Evolutionary conservation across 1,284 basidiomycete species (phyloP).

Genomic region (Cryptococcus sp.): DNA sequence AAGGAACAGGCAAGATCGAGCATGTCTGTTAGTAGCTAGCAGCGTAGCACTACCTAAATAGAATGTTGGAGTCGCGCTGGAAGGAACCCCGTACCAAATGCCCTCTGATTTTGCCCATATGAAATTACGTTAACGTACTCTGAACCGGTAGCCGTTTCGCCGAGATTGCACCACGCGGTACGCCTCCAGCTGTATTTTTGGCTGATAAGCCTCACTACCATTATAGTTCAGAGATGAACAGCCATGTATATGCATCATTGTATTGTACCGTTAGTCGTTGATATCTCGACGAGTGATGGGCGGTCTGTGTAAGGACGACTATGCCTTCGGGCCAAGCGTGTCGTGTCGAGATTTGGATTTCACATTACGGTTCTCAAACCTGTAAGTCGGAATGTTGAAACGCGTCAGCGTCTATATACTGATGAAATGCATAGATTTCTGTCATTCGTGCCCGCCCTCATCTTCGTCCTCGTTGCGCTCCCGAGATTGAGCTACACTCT

Average conservation of each 20-base stretch:
- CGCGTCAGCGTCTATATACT: too few species aligned
- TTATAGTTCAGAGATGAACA: too few species aligned
- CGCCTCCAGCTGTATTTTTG: too few species aligned
- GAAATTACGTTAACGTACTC: too few species aligned
- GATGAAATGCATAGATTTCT: constrained; percentile 14
- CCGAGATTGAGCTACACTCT: neutral
- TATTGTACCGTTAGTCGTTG: too few species aligned
- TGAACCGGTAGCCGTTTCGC: too few species aligned
- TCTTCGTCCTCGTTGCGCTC: constrained; percentile 6
- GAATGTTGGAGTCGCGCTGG: too few species aligned
- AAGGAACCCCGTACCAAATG: too few species aligned
- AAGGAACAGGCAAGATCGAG: constrained; percentile 54
- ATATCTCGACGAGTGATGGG: neutral
- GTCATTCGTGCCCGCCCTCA: constrained; percentile 9
- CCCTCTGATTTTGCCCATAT: too few species aligned
- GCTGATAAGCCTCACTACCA: too few species aligned
- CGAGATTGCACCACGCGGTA: too few species aligned
- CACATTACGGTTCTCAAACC: constrained; percentile 15
- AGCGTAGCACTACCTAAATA: neutral
- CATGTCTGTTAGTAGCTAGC: constrained; percentile 70
- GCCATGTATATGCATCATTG: too few species aligned
- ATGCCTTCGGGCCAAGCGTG: constrained; percentile 11
- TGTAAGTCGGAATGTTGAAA: constrained; percentile 7
- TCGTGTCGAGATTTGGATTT: constrained; percentile 16
- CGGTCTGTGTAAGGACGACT: constrained; percentile 14